Percentiles rank a stretch among this genome's conserved stretches.
Conservation (phyloP, 2,329 filamentous ascomycete genomes). For the Arthrobotrys sinensis region DNA sequence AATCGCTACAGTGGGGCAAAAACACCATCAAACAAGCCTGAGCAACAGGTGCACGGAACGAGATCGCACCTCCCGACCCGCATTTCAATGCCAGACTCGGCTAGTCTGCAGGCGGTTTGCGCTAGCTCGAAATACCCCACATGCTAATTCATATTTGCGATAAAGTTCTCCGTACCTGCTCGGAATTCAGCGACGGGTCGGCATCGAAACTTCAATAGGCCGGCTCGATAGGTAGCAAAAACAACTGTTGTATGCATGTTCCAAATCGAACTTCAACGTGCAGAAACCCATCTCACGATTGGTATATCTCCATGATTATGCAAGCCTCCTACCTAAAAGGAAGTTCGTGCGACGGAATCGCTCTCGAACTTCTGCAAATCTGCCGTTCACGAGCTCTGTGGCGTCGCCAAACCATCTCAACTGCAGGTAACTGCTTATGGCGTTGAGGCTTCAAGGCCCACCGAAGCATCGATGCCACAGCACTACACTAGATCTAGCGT, state of each 20-base stretch:
- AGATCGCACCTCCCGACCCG: constrained; percentile 34
- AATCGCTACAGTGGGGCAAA: not conserved
- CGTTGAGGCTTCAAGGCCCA: not conserved
- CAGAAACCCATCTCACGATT: not conserved
- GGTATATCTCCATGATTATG: not conserved
- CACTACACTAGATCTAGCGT: not conserved
- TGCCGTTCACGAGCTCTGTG: constrained; percentile 3
- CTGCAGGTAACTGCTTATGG: not conserved
- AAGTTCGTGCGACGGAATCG: not conserved
- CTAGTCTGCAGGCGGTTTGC: constrained; percentile 2
- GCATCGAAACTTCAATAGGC: not conserved
- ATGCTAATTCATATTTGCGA: constrained; percentile 17
- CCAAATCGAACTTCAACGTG: constrained; percentile 1
- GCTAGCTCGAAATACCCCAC: constrained; percentile 23
- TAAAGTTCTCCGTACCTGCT: constrained; percentile 3
- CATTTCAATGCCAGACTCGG: constrained; percentile 13
- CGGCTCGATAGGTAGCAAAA: not conserved
- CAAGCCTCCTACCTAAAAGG: not conserved
- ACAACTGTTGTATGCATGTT: not conserved
- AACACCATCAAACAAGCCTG: not conserved
- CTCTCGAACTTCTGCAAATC: not conserved
- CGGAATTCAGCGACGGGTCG: not conserved
- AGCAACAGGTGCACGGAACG: constrained; percentile 23
- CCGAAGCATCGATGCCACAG: not conserved
- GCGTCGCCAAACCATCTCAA: not conserved